Conservation (phyloP, 768 basidiomycete genomes). For the Phaffia tasmanica region DNA sequence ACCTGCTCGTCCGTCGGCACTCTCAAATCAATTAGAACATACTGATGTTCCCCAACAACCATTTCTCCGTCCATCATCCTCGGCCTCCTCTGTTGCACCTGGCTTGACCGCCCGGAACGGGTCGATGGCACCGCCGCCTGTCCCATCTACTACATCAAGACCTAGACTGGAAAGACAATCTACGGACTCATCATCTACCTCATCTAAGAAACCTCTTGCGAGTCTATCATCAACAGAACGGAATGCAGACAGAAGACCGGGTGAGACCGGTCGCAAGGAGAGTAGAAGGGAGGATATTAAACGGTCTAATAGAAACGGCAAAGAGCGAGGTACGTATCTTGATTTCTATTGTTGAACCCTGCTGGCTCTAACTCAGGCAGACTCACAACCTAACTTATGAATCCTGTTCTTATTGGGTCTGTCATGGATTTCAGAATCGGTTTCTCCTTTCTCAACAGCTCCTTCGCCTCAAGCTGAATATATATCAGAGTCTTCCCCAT, state of each 20-base stretch:
- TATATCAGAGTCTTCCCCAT: background rate
- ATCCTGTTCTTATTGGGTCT: too few relatives aligned
- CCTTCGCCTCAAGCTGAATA: background rate
- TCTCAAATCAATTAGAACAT: background rate
- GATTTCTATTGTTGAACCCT: too few relatives aligned
- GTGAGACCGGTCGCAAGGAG: background rate
- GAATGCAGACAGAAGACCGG: background rate
- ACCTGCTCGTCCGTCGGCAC: slow-evolving; percentile 3
- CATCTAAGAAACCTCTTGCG: background rate
- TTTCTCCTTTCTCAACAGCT: background rate
- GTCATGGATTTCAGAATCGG: too few relatives aligned
- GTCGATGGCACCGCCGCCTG: background rate
- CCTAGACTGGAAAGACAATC: background rate
- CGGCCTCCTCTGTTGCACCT: background rate
- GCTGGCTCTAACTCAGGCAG: too few relatives aligned
- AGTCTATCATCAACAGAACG: background rate
- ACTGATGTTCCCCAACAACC: background rate
- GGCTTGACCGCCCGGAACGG: background rate
- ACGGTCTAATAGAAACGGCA: too few relatives aligned
- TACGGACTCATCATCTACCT: too few relatives aligned
- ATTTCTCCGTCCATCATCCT: background rate
- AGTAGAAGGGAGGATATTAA: too few relatives aligned
- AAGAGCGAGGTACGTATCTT: too few relatives aligned
- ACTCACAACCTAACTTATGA: too few relatives aligned
- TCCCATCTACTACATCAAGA: slow-evolving; percentile 1